These are phyloP conservation scores for Picea sitchensis DNA, from an alignment of 75 land plant genomes.

Conservation along the genomic window DNA sequence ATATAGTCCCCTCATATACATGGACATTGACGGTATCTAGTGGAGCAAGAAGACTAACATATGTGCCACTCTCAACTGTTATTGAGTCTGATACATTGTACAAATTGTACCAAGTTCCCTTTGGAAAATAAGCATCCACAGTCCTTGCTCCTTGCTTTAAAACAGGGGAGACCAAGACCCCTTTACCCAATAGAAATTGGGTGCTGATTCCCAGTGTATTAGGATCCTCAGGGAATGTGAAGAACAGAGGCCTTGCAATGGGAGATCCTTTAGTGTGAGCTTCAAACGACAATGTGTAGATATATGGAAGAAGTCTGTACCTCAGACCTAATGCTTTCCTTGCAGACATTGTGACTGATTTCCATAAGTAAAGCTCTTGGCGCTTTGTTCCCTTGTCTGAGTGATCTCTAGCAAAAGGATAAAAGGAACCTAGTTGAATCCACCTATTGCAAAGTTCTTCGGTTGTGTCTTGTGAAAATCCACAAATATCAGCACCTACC, in stretches of 20 bases:
- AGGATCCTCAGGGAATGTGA: slow-evolving; percentile 66
- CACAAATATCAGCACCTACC: slow-evolving; percentile 91
- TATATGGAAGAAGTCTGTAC: slow-evolving; percentile 76
- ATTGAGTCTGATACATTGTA: slow-evolving; percentile 47
- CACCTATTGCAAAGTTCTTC: slow-evolving; percentile 83
- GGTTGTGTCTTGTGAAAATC: slow-evolving; percentile 55
- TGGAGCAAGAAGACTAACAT: slow-evolving; percentile 55
- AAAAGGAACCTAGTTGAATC: slow-evolving; percentile 66
- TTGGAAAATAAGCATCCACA: slow-evolving; percentile 78
- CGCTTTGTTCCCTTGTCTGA: slow-evolving; percentile 28
- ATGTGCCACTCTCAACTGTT: slow-evolving; percentile 18
- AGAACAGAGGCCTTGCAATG: slow-evolving; percentile 86
- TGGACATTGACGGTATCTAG: slow-evolving; percentile 77
- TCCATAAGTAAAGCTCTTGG: slow-evolving; percentile 88
- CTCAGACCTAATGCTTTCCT: slow-evolving; percentile 67
- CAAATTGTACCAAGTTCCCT: slow-evolving; percentile 82
- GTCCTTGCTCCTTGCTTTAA: slow-evolving; percentile 27
- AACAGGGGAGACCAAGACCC: slow-evolving; percentile 81
- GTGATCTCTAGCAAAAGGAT: slow-evolving; percentile 82
- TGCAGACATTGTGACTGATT: slow-evolving; percentile 73
- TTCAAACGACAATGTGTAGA: slow-evolving; percentile 74
- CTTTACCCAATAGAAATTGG: slow-evolving; percentile 71
- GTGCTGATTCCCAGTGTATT: slow-evolving; percentile 44
- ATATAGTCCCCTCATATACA: slow-evolving; percentile 60
- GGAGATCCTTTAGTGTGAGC: slow-evolving; percentile 75